phyloP scores from a whole-genome alignment of 2,329 filamentous ascomycete species.

The Claviceps sp. region DNA sequence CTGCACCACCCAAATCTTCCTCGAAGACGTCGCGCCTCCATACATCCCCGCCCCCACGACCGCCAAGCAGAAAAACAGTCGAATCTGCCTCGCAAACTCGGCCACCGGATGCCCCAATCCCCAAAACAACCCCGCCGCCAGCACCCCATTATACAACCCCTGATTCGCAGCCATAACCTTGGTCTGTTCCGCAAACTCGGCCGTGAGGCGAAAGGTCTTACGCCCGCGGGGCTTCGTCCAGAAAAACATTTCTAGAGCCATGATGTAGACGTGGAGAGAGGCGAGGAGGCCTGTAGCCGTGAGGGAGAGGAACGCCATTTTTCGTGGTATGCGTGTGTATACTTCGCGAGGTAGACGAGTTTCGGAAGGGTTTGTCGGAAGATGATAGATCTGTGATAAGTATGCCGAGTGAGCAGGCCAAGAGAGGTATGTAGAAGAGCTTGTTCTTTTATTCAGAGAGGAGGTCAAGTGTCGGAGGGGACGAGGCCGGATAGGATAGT shows the following conservation, averaged over 20 bases:
- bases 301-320: constrained; percentile 13
- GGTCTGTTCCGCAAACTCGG: constrained; percentile 32
- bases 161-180: constrained; percentile 34
- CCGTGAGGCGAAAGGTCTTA: constrained; percentile 28
- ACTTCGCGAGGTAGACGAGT: too few species aligned
- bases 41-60: constrained; percentile 31
- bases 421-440: too few species aligned
- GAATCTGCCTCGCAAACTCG: constrained; percentile 28
- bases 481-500: too few species aligned
- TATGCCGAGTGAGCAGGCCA: too few species aligned
- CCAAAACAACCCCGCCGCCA: constrained; percentile 35
- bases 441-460: too few species aligned
- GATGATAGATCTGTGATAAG: too few species aligned
- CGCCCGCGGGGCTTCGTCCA: constrained; percentile 33
- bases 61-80: constrained; percentile 33
- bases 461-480: too few species aligned
- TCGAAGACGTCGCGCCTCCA: constrained; percentile 28
- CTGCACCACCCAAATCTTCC: constrained; percentile 30
- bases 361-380: too few species aligned
- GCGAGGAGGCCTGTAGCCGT: constrained; percentile 25
- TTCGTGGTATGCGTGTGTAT: background rate
- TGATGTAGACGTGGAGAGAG: constrained; percentile 33
- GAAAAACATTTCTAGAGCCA: constrained; percentile 35
- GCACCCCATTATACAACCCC: constrained; percentile 39
- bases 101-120: constrained; percentile 29